Base-by-base conservation (phyloP, 2,329 filamentous ascomycete species). In the Pseudogymnoascus sp. region DNA sequence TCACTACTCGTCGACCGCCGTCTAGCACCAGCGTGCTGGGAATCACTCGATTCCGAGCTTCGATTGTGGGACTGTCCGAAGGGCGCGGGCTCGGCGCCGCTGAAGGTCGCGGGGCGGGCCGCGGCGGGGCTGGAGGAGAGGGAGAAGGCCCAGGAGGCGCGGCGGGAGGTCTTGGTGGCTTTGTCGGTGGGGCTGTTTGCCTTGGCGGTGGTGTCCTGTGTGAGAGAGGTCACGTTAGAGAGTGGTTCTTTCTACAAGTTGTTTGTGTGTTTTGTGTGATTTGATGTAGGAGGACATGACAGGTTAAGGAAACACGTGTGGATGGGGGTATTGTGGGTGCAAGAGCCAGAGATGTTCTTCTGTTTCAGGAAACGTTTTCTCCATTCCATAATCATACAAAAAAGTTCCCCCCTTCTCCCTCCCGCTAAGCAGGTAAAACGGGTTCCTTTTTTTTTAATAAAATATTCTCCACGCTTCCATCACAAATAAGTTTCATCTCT, bases 381-480 rank as follows among this genome's bases (percentile, higher is more conserved):
- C 47, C 47, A 53, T 53, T 53, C 47, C 47, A 53, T 53, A 53
- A 53, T 53, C 47, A 53, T 53, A 53, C 47, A 53, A 53, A 53
- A 53, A 53, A 24, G 31, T 33, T 31, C 24, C 26, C 47, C 26
- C 47, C 38, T 19, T 29, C n/a, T 29, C 47, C 47, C 47, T 53
- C 47, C 47, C 47, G 47, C 47, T 53, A 53, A 53, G 47, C 47
- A 53, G 47, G 47, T 53, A 53, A 53, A 53, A 31, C 47, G 47
- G 47, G 47, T 53, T 53, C n/a, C 11, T 50, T 53, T 53, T 53
- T 53, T 16, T 26, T 14, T 42, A 29, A 42, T 42, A 19, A 19
- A 42, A 42, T 7, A 7, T 47, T 19, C 31, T 29, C 44, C 44
- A 24, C 24, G 16, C n/a, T 44, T 26, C 47, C 47, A 16, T 53